Evolutionary conservation across 2,329 filamentous ascomycete genomes (phyloP).

Genomic region (Alternaria arbusti): DNA sequence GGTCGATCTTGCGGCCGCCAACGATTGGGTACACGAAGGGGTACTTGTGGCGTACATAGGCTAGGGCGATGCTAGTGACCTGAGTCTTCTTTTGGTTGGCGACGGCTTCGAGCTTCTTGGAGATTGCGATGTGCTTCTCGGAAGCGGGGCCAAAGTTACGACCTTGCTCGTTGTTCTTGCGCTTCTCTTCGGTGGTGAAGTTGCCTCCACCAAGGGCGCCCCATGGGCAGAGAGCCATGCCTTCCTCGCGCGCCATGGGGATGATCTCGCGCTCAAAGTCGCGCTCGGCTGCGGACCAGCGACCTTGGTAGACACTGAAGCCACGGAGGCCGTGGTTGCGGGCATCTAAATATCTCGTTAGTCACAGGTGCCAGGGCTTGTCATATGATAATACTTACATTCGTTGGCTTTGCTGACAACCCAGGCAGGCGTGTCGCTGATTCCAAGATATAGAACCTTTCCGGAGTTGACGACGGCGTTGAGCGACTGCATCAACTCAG

Average conservation of each 20-base stretch:
- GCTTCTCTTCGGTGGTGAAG: conserved; percentile 47
- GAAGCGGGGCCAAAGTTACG: conserved; percentile 48
- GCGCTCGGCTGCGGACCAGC: conserved; percentile 65
- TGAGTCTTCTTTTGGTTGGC: conserved; percentile 62
- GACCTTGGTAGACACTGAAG: conserved; percentile 73
- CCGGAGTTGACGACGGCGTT: conserved; percentile 44
- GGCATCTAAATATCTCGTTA: conserved; percentile 58
- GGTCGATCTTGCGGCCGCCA: conserved; percentile 74
- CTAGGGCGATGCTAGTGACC: conserved; percentile 68
- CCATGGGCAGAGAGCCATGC: conserved; percentile 67
- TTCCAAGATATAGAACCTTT: conserved; percentile 50
- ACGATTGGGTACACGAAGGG: conserved; percentile 78
- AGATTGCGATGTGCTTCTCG: conserved; percentile 60
- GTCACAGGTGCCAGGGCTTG: background rate
- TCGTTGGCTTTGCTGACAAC: conserved; percentile 57
- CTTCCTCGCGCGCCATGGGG: conserved; percentile 68
- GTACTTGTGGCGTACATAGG: conserved; percentile 74
- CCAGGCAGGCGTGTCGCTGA: conserved; percentile 50
- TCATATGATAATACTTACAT: conserved; percentile 33
- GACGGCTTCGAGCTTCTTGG: conserved; percentile 65
- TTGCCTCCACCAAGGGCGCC: conserved; percentile 59
- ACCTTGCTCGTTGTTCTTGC: conserved; percentile 39
- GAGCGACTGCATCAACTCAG: conserved; percentile 48
- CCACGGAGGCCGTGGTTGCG: conserved; percentile 71
- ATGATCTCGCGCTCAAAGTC: conserved; percentile 75